These are phyloP conservation scores for Omphalea diandra DNA, from an alignment of 441 rosid genomes.

Conservation along the genomic window DNA sequence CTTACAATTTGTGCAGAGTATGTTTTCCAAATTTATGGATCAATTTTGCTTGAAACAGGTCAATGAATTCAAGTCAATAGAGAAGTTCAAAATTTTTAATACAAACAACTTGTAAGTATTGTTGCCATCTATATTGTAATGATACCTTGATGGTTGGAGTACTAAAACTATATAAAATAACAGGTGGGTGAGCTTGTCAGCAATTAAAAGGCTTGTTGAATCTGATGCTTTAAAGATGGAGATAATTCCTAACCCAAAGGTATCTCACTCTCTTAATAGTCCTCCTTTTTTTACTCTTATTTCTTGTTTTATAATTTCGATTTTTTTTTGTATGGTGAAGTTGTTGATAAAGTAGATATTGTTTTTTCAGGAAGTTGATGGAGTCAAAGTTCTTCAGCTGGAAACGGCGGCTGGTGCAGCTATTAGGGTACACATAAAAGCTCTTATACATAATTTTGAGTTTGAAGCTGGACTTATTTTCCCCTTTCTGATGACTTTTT, in stretches of 20 bases:
- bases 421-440: constrained; percentile 51
- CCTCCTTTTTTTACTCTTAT: not conserved
- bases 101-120: constrained; percentile 82
- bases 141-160: constrained; percentile 17
- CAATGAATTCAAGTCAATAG: constrained; percentile 91
- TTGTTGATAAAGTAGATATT: constrained; percentile 13
- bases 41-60: constrained; percentile 49
- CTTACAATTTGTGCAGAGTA: not conserved
- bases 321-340: not conserved
- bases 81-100: constrained; percentile 95
- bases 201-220: constrained; percentile 82
- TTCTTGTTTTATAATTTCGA: not conserved
- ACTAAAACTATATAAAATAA: constrained; percentile 26
- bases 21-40: constrained; percentile 5
- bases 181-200: constrained; percentile 92
- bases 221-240: constrained; percentile 92
- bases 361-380: constrained; percentile 83
- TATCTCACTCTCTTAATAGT: constrained; percentile 2
- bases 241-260: constrained; percentile 96
- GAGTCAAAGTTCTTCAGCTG: constrained; percentile 90
- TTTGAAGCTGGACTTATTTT: constrained; percentile 12
- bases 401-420: constrained; percentile 98
- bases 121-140: constrained; percentile 9
- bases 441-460: constrained; percentile 1
- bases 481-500: too few relatives aligned